Percentiles rank a stretch among this genome's conserved stretches.
Evolutionary conservation across 2,329 filamentous ascomycete species (phyloP).

Genomic region (Scolecobasidium constrictum): DNA sequence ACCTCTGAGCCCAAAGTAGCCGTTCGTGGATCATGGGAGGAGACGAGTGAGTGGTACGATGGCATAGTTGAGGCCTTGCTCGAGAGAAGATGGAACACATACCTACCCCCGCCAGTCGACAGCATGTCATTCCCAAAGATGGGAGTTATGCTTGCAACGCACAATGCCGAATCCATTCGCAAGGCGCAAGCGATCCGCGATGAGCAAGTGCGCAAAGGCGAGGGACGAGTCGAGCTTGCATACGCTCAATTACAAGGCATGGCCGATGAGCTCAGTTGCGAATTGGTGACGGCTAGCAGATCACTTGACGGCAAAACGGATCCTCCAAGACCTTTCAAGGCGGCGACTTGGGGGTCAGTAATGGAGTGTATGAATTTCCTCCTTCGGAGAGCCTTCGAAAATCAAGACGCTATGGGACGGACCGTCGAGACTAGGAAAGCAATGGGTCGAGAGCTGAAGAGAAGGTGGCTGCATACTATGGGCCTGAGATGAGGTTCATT

Average conservation of each 20-base stretch:
- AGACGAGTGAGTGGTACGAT: constrained; percentile 56
- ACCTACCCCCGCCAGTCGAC: constrained; percentile 34
- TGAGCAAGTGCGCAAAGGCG: constrained; percentile 27
- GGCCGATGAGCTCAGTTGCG: constrained; percentile 78
- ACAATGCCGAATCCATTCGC: constrained; percentile 64
- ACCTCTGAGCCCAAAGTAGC: constrained; percentile 36
- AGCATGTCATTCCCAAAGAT: constrained; percentile 22
- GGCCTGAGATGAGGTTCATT: too few species aligned
- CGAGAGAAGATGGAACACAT: constrained; percentile 47
- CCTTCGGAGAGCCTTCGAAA: constrained; percentile 46
- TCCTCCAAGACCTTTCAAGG: constrained; percentile 41
- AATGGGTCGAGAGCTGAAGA: constrained; percentile 39
- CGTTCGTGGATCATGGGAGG: constrained; percentile 43
- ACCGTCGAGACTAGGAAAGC: constrained; percentile 41
- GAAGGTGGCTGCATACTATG: constrained; percentile 15
- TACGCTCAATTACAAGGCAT: constrained; percentile 88
- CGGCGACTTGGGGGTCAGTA: constrained; percentile 45
- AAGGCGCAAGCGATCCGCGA: constrained; percentile 40
- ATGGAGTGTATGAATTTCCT: constrained; percentile 73
- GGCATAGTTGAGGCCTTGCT: constrained; percentile 57
- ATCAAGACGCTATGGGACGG: constrained; percentile 48
- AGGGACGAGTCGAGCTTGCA: constrained; percentile 36
- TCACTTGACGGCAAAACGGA: constrained; percentile 27
- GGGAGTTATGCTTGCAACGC: constrained; percentile 65
- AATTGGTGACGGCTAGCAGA: constrained; percentile 35